Evolutionary conservation across 345 rosid genomes (phyloP), one percentile per base, ranked within the genome.

Genomic region (Brassica juncea): DNA sequence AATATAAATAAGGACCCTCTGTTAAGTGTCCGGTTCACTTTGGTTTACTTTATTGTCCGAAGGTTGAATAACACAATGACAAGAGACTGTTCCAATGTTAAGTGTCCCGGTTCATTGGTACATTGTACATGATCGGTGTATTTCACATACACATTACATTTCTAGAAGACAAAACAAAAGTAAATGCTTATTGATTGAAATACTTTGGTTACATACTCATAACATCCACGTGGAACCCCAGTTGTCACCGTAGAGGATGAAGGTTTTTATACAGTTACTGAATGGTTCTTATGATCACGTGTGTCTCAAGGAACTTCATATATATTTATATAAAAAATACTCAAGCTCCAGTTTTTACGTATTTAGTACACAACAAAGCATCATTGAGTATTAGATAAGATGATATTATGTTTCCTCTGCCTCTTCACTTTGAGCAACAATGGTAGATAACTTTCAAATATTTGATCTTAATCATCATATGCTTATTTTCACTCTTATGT

Each of bases 351-450:
- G 6, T 57, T 7, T 58, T 58, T 58, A 58, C 62, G 30, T 58
- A 23, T 59, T 59, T 23, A 23, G 30, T 21, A 57, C 59, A 54
- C 59, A 54, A 54, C 23, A 6, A 25, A 16, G 25, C 59, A 57
- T 52, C 58, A 52, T 15, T n/a, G 58, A 52, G 8, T 16, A 16
- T 8, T 58, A 60, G 27, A 8, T 52, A 60, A 27, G 65, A 60
- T 15, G 8, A 60, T 60, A 5, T 16, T 52, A 2, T 49, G 35
- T 77, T 34, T 44, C 27, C 61, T 70, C 63, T 69, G 19, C 80
- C 9, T 67, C 49, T 62, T 47, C n/a, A 10, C 4, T 69, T 21
- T 21, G 59, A 61, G 69, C 16, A 61, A 70, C 72, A 30, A 62
- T 62, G 66, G 37, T 0, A 1, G 2, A 4, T 66, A 65, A 28